A percentile compares a stretch with the other conserved stretches of the same genome.
Conservation (phyloP, 805 yeast genomes). For the Candida maltosa region DNA sequence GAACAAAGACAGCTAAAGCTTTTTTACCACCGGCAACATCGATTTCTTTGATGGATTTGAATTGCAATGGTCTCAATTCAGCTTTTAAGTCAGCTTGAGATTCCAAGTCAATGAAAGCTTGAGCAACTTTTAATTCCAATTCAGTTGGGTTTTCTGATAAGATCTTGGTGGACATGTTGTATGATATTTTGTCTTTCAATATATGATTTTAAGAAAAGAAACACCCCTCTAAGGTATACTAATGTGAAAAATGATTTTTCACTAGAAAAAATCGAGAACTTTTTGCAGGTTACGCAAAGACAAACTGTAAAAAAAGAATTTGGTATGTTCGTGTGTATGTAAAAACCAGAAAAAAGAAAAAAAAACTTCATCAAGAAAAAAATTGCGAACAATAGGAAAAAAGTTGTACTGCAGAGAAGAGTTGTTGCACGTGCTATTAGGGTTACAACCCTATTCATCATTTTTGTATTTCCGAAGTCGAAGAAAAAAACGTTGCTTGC, state of each 20-base stretch:
- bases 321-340: too few species aligned
- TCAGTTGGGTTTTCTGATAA: constrained; percentile 94
- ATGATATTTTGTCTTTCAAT: constrained; percentile 1
- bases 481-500: too few species aligned
- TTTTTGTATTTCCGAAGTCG: too few species aligned
- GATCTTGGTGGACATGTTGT: constrained; percentile 90
- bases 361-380: not conserved
- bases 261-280: constrained; percentile 5
- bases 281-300: constrained; percentile 7
- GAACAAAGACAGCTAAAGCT: constrained; percentile 97
- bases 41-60: constrained; percentile 97
- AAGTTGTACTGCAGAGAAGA: too few species aligned
- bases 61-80: constrained; percentile 96
- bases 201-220: constrained; percentile 2
- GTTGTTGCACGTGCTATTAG: too few species aligned
- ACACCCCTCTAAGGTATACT: constrained; percentile 2
- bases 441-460: too few species aligned
- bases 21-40: constrained; percentile 98
- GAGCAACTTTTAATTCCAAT: constrained; percentile 99
- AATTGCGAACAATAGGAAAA: too few species aligned
- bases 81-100: constrained; percentile 95
- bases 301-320: constrained; percentile 8
- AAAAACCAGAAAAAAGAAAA: not conserved
- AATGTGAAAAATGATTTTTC: constrained; percentile 3
- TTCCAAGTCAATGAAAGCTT: constrained; percentile 96